Conservation (phyloP, 352 stramenopile species). For the Phytophthora europaea region DNA sequence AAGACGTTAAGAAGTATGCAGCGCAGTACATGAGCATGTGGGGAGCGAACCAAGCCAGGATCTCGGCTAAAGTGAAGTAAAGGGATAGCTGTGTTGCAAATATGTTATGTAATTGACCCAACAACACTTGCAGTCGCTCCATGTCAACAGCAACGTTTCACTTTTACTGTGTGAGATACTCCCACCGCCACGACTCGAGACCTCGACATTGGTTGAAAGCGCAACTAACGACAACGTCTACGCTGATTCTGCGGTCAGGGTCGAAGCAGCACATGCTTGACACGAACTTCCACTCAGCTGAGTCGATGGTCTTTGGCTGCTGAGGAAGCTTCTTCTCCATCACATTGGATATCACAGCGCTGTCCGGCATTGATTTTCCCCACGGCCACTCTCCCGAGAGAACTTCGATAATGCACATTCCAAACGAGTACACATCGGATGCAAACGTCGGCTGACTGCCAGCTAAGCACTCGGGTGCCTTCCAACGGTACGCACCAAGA, state of each 20-base stretch:
- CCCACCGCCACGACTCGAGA: background rate
- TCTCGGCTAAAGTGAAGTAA: slow-evolving; percentile 4
- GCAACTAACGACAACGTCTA: too few relatives aligned
- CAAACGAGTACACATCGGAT: slow-evolving; percentile 15
- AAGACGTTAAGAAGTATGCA: background rate
- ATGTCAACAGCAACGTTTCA: background rate
- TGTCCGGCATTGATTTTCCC: background rate
- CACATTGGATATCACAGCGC: background rate
- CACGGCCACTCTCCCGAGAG: background rate
- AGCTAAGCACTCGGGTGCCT: slow-evolving; percentile 7
- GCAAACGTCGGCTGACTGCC: background rate
- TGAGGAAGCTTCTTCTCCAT: background rate
- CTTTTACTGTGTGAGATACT: background rate
- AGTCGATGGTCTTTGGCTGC: too few relatives aligned
- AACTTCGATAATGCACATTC: slow-evolving; percentile 10
- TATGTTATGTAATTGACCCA: background rate
- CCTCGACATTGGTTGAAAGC: background rate
- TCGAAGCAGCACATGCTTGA: too few relatives aligned
- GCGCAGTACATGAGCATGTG: slow-evolving; percentile 1
- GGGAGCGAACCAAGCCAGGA: slow-evolving; percentile 1
- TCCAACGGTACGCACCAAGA: slow-evolving; percentile 13
- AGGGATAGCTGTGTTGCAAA: background rate
- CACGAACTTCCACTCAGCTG: too few relatives aligned
- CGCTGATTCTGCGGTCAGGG: too few relatives aligned
- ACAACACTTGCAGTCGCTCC: background rate